These are phyloP conservation scores for Ophiostoma sp. DNA, from an alignment of 2,329 filamentous ascomycete genomes.

Conservation along the genomic window DNA sequence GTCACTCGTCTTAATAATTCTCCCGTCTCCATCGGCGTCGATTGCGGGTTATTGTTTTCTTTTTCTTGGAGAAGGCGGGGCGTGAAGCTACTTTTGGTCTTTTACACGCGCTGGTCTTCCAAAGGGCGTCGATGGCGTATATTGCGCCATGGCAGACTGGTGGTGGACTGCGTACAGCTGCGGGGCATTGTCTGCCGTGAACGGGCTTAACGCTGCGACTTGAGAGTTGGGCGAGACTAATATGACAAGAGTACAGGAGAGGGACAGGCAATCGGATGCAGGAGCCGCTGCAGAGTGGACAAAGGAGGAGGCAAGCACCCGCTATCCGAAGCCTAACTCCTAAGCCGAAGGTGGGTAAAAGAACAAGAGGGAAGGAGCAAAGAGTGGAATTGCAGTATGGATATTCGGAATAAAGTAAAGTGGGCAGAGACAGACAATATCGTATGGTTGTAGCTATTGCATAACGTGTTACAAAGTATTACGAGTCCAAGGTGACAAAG, in stretches of 20 bases:
- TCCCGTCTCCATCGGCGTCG: neutral
- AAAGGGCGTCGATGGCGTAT: neutral
- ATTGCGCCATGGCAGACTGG: neutral
- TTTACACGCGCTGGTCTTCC: neutral
- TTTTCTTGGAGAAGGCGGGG: conserved; percentile 3
- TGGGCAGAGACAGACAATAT: neutral
- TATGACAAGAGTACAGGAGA: too few species aligned
- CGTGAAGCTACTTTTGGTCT: neutral
- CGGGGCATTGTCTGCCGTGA: neutral
- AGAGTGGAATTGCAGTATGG: neutral
- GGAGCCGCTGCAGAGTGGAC: neutral
- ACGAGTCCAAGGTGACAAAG: neutral
- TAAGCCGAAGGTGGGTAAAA: neutral
- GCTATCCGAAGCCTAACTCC: conserved; percentile 14
- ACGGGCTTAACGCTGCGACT: neutral
- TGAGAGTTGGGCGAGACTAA: neutral
- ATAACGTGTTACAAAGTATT: neutral
- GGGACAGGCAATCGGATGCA: neutral
- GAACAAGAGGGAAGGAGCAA: neutral
- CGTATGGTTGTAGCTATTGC: neutral
- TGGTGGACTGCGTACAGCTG: neutral
- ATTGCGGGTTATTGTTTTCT: neutral
- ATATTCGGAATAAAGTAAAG: neutral
- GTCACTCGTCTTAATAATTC: neutral
- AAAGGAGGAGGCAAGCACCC: neutral